These are phyloP conservation scores for Ichthyophthirius multifiliis DNA, from an alignment of 169 alveolate genomes.

Conservation along the genomic window DNA sequence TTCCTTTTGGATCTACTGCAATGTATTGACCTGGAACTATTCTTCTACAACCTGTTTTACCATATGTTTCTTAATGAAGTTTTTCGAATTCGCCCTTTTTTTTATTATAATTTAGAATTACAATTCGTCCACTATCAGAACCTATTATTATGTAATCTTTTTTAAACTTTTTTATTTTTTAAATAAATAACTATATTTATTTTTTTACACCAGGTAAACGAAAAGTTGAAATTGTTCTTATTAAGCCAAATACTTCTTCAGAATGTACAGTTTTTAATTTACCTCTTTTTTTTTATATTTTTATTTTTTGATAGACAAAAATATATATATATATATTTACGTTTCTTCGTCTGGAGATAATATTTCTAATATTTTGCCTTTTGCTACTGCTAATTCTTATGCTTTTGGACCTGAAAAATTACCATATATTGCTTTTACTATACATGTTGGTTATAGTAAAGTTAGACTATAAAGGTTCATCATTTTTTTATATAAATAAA, in stretches of 20 bases:
- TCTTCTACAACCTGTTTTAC: constrained; percentile 95
- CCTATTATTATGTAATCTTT: constrained; percentile 93
- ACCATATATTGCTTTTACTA: constrained; percentile 95
- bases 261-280: constrained; percentile 87
- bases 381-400: constrained; percentile 96
- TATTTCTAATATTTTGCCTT: constrained; percentile 94
- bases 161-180: not conserved
- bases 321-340: constrained; percentile 16
- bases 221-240: constrained; percentile 92
- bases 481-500: no score
- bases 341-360: constrained; percentile 89
- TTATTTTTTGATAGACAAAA: not conserved
- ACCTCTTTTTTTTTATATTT: constrained; percentile 74
- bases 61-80: constrained; percentile 97
- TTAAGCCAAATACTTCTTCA: constrained; percentile 94
- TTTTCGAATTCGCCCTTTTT: constrained; percentile 87
- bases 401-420: constrained; percentile 97
- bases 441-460: constrained; percentile 95
- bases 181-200: not conserved
- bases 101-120: constrained; percentile 89
- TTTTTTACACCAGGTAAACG: constrained; percentile 80
- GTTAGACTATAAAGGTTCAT: constrained; percentile 95
- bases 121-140: constrained; percentile 97
- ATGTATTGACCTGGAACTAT: constrained; percentile 98
- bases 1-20: constrained; percentile 99